Base-by-base conservation (phyloP, 1,139 yeast genomes). In the Hyphopichia buzzinii region DNA sequence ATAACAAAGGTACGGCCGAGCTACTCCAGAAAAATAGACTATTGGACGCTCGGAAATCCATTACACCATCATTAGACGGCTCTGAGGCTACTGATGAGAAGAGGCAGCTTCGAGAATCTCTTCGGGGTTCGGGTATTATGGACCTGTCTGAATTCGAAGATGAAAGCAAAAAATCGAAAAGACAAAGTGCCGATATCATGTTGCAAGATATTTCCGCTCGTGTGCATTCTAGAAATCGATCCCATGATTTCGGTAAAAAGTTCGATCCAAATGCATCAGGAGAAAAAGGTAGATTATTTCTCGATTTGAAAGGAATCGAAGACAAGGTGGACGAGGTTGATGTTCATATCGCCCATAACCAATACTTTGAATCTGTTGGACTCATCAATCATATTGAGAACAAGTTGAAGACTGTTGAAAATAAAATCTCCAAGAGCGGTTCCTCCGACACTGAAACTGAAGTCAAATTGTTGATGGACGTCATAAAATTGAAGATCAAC, bases 311-410 rank as follows among this genome's bases (percentile, higher is more conserved):
- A 36, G 67, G 71, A 32, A 67, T 81, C 29, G 87, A 81, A 45
- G 85, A 81, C 37, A 64, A 72, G 34, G 66, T 84, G 22, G 85
- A 81, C 42, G 87, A 82, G 41, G 70, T 82, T 23, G 92, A 84
- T 52, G 77, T 81, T 19, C 70, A 72, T 39, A 72, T 83, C 23
- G 82, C 87, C 5, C 84, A 81, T 49, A 75, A 79, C 40, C 71
- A 72, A 41, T 81, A 72, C 49, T 59, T 62, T 17, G 77, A 68
- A 34, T 79, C 85, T 0, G 82, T 79, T 2, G 77, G 75, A 3
- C 56, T 72, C 27, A 65, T 80, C 33, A 59, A 64, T 14, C 71
- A 68, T 42, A 65, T 73, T 19, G 74, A 71, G 35, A 49, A 57
- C 11, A 64, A 65, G 37, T 48, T 70, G 22, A 43, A 35, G 4